phyloP scores from a whole-genome alignment of 2,329 filamentous ascomycete species.

The Anisogramma anomala region DNA sequence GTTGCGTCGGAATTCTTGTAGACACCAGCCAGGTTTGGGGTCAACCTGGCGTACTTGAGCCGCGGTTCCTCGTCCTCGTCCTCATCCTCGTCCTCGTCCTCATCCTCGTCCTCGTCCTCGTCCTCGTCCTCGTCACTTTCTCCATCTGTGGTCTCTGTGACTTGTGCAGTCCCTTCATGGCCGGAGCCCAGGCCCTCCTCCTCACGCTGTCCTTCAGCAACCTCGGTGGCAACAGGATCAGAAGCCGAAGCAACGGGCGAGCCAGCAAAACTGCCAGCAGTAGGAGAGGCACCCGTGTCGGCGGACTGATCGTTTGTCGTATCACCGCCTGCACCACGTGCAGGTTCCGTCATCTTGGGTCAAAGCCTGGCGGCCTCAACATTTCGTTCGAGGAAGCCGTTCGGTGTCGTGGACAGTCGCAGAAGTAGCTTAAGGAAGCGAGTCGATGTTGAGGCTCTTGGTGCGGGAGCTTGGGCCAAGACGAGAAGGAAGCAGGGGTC shows the following conservation, averaged over 20 bases:
- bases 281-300: not conserved
- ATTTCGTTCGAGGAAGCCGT: conserved; percentile 5
- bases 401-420: not conserved
- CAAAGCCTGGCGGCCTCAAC: conserved; percentile 10
- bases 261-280: not conserved
- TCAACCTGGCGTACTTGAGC: conserved; percentile 84
- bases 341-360: conserved; percentile 15
- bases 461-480: not conserved
- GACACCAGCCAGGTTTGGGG: conserved; percentile 63
- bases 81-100: conserved; percentile 60
- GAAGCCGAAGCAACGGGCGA: not conserved
- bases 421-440: not conserved
- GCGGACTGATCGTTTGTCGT: conserved; percentile 8
- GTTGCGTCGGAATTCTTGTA: conserved; percentile 95
- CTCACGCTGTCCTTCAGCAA: not conserved
- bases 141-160: not conserved
- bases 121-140: conserved; percentile 23
- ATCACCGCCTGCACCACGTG: conserved; percentile 10
- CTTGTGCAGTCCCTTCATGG: not conserved
- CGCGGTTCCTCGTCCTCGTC: conserved; percentile 89
- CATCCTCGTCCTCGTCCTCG: conserved; percentile 41
- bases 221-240: not conserved
- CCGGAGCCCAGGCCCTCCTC: too few species aligned
- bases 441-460: too few species aligned
- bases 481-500: not conserved